Conservation (phyloP, 306 rosid species). For the Lathyrus sativus region DNA sequence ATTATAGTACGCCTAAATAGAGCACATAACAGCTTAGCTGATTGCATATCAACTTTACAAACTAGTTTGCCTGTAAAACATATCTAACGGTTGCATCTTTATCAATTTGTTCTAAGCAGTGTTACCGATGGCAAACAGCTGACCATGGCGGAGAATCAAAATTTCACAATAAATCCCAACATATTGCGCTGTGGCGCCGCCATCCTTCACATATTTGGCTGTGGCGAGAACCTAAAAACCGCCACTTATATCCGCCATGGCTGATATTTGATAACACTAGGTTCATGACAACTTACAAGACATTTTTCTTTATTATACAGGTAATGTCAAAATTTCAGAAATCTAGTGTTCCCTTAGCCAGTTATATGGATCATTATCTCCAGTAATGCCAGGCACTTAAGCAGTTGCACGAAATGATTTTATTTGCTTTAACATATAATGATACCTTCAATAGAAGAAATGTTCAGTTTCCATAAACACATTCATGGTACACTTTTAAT, state of each 20-base stretch:
- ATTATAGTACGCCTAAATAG: not conserved
- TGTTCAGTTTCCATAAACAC: not conserved
- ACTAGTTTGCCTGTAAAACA: slow-evolving; percentile 20
- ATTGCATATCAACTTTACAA: slow-evolving; percentile 18
- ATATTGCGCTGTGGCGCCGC: no score
- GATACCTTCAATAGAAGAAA: not conserved
- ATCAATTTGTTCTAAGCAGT: slow-evolving; percentile 4
- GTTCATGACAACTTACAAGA: not conserved
- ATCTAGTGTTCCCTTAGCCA: not conserved
- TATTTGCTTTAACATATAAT: not conserved
- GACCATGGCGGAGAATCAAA: no score
- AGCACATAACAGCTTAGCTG: not conserved
- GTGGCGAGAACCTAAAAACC: no score
- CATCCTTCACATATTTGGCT: no score
- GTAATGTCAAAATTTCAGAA: not conserved
- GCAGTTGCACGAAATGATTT: not conserved
- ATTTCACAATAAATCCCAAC: no score
- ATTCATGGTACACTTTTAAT: not conserved
- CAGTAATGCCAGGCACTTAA: slow-evolving; percentile 9
- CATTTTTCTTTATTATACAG: not conserved
- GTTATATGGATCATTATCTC: slow-evolving; percentile 2
- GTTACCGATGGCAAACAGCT: no score
- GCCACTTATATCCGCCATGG: no score
- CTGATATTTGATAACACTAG: no score
- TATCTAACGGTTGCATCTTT: not conserved